phyloP scores from a whole-genome alignment of 2,329 filamentous ascomycete species.

The Colletotrichum spaethianum region DNA sequence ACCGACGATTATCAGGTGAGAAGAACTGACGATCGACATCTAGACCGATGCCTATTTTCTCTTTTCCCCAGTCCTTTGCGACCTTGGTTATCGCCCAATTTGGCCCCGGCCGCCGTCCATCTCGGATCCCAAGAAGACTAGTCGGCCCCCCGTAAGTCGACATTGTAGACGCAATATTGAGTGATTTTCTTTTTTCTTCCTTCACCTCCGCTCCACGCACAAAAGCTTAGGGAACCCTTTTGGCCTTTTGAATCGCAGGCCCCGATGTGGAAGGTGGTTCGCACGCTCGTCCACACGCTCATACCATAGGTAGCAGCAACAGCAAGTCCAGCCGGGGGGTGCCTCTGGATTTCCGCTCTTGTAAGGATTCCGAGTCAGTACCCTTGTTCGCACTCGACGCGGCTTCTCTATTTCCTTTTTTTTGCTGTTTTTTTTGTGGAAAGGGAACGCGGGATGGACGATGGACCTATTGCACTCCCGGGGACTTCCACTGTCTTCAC shows the following conservation, averaged over 20 bases:
- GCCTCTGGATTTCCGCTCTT: background rate
- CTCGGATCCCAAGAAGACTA: conserved; percentile 12
- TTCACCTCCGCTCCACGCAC: background rate
- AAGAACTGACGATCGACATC: conserved; percentile 37
- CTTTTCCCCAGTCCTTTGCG: conserved; percentile 12
- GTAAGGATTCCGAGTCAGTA: conserved; percentile 32
- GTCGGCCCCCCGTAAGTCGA: background rate
- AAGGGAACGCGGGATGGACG: background rate
- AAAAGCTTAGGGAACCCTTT: background rate
- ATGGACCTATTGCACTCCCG: conserved; percentile 2
- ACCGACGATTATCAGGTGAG: conserved; percentile 28
- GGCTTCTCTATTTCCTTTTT: background rate
- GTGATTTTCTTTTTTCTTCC: conserved; percentile 4
- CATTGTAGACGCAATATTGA: conserved; percentile 14
- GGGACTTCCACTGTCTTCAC: conserved; percentile 15
- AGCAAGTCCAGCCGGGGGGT: background rate
- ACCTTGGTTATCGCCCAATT: conserved; percentile 5
- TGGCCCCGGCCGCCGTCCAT: conserved; percentile 4
- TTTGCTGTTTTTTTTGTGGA: background rate
- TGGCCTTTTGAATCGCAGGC: background rate
- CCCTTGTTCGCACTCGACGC: conserved; percentile 23
- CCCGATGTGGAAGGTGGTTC: conserved; percentile 32
- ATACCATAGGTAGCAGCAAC: background rate
- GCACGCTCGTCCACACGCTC: background rate
- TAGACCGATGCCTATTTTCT: conserved; percentile 27